Base-by-base conservation (phyloP, 2,329 filamentous ascomycete species). In the Arthroderma uncinatum region DNA sequence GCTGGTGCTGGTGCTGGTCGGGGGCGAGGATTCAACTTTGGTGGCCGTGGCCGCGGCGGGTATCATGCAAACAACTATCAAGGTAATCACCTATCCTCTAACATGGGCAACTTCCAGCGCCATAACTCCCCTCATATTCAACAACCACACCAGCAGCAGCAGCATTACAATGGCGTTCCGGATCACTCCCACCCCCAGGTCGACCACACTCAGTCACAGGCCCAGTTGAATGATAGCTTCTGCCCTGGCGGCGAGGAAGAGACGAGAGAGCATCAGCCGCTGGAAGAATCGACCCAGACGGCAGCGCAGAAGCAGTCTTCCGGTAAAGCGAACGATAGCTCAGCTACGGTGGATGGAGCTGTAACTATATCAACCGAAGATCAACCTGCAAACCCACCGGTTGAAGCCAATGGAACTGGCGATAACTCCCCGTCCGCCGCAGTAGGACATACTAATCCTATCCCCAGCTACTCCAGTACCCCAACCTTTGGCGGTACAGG, bases 1-100 rank as follows among this genome's bases (percentile, higher is more conserved):
- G n/a, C n/a, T n/a, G n/a, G n/a, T n/a, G n/a, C 39, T 42, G 39
- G 19, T 42, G 39, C 39, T 9, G 39, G 84, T 63, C 81, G 84
- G 62, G 82, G 80, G 58, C 81, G 82, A 66, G 82, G 82, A 57
- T 79, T 78, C 60, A 77, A 75, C 64, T 72, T 28, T 75, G 63
- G 67, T 58, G 71, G 71, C 28, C 69, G 70, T 61, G 70, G 70
- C 58, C 67, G 70, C 61, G 69, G 68, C 62, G 69, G 64, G 63
- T 69, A 65, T 61, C 62, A 63, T 56, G 62, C 39, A 10, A 42
- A 42, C 39, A 19, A 65, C 60, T 69, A 68, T 62, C 69, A 72
- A 58, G 66, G 66, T 66, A 69, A 69, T 64, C 67, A 64, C 40
- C 58, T 62, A 42, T 64, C 69, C 62, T 61, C 69, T 71, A 72